Conservation (phyloP, 208 protist genomes). For the Trypanosoma platydactyli region DNA sequence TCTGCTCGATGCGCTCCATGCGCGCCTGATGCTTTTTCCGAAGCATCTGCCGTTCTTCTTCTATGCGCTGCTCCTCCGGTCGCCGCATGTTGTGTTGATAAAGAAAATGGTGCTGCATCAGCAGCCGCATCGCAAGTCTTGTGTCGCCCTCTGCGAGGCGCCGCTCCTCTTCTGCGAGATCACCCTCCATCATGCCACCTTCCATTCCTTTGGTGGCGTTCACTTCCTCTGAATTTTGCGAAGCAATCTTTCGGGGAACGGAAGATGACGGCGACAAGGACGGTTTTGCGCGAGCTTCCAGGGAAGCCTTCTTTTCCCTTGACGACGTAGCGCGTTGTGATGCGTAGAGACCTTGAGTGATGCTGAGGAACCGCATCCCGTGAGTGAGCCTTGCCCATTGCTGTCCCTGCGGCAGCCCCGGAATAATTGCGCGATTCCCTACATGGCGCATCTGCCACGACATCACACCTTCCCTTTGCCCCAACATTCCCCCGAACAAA, state of each 20-base stretch:
- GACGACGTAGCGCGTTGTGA: background rate
- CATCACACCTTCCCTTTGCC: background rate
- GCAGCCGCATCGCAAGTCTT: slow-evolving; percentile 67
- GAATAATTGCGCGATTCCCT: background rate
- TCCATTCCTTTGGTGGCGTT: slow-evolving; percentile 5
- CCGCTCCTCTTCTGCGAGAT: slow-evolving; percentile 33
- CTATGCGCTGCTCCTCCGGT: slow-evolving; percentile 35
- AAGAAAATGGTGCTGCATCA: slow-evolving; percentile 68
- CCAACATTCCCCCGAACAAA: slow-evolving; percentile 6
- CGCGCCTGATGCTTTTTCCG: slow-evolving; percentile 38
- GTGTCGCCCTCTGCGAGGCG: slow-evolving; percentile 64
- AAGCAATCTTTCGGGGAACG: background rate
- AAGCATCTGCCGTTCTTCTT: slow-evolving; percentile 38
- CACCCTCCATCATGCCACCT: background rate
- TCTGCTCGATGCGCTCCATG: slow-evolving; percentile 53
- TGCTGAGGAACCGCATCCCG: slow-evolving; percentile 11
- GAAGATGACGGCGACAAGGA: background rate
- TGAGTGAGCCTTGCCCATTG: background rate
- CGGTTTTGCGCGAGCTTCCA: background rate
- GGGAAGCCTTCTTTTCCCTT: background rate
- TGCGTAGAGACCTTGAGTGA: background rate
- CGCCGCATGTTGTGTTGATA: slow-evolving; percentile 28
- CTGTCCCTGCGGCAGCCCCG: background rate
- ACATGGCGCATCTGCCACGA: no score
- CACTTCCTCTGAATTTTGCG: background rate